Conservation (phyloP, 2,329 filamentous ascomycete species). For the Diaporthe longicolla region DNA sequence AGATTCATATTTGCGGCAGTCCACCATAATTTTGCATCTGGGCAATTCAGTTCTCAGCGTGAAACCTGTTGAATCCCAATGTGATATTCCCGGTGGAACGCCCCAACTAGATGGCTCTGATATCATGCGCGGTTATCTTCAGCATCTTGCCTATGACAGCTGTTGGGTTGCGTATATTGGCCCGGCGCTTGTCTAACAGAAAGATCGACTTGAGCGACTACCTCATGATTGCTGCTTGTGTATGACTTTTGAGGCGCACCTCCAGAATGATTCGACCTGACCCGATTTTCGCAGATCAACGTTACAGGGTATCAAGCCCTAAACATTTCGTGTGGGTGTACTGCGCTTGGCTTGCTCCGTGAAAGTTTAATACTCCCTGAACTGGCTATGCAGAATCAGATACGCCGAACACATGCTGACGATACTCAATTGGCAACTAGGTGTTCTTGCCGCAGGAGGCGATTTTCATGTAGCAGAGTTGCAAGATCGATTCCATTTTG, state of each 20-base stretch:
- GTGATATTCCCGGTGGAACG: constrained; percentile 23
- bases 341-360: too few relatives aligned
- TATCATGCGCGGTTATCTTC: constrained; percentile 20
- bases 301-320: constrained; percentile 9
- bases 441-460: too few relatives aligned
- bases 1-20: too few relatives aligned
- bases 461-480: too few relatives aligned
- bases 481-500: too few relatives aligned
- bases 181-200: neutral
- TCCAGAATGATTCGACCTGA: neutral
- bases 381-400: too few relatives aligned
- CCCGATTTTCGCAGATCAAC: neutral
- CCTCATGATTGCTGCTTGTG: constrained; percentile 25
- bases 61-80: neutral
- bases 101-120: constrained; percentile 1
- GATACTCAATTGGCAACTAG: too few relatives aligned
- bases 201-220: neutral
- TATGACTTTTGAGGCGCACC: neutral
- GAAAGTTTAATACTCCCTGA: too few relatives aligned
- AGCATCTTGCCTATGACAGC: constrained; percentile 17
- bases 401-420: too few relatives aligned
- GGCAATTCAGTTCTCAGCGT: neutral
- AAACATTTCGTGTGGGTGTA: too few relatives aligned
- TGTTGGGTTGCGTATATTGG: constrained; percentile 48
- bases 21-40: neutral